Conservation (phyloP, 345 rosid species). For the Salix caprea region DNA sequence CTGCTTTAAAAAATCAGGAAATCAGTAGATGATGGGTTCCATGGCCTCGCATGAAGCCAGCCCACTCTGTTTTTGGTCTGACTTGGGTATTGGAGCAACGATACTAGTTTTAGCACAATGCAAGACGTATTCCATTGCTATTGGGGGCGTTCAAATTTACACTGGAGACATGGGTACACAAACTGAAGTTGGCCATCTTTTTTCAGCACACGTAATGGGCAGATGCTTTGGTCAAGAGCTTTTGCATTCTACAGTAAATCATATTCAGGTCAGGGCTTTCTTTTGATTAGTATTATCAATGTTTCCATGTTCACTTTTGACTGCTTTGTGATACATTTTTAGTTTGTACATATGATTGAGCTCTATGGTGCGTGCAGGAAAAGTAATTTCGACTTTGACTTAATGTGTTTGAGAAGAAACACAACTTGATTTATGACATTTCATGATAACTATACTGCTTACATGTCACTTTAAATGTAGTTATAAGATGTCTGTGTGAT, state of each 20-base stretch:
- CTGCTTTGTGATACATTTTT: neutral
- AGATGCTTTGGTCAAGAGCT: constrained; percentile 8
- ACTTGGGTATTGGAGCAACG: neutral
- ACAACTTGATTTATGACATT: neutral
- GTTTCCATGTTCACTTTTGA: neutral
- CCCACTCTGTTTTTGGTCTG: neutral
- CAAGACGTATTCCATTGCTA: neutral
- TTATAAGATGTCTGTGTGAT: neutral
- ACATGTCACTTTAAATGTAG: neutral
- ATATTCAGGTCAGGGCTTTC: constrained; percentile 9
- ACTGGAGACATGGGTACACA: neutral
- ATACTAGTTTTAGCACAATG: neutral
- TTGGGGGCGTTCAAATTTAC: neutral
- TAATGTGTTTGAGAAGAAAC: neutral
- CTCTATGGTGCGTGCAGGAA: neutral
- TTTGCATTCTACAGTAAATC: neutral
- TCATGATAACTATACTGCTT: neutral
- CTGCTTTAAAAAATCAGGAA: constrained; percentile 52
- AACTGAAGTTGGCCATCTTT: neutral
- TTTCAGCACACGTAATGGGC: neutral
- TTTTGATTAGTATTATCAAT: neutral
- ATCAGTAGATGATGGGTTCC: constrained; percentile 14
- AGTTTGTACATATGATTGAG: neutral
- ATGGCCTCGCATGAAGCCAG: neutral
- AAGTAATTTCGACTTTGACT: neutral